These are phyloP conservation scores for Globisporangium megalacanthum DNA, from an alignment of 352 stramenopile genomes.

Conservation along the genomic window DNA sequence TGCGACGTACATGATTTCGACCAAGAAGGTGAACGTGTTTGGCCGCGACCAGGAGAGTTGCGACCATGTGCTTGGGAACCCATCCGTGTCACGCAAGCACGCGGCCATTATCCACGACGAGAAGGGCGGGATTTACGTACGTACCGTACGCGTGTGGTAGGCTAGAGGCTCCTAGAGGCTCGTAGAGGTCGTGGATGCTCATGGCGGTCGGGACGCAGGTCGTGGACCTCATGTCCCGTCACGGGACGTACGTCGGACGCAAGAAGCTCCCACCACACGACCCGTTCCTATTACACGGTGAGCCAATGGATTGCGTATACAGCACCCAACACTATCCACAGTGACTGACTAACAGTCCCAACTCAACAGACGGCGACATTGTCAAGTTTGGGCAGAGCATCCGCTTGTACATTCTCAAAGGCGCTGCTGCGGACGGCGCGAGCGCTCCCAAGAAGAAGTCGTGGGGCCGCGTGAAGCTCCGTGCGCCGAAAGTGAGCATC, in stretches of 20 bases:
- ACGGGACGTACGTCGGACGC: constrained; percentile 77
- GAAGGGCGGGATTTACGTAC: constrained; percentile 78
- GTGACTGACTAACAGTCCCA: not conserved
- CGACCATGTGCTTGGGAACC: constrained; percentile 85
- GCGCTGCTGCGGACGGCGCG: constrained; percentile 45
- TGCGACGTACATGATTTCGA: constrained; percentile 82
- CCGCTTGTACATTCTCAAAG: constrained; percentile 80
- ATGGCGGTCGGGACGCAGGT: constrained; percentile 34
- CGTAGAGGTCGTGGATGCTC: not conserved
- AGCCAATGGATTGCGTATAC: not conserved
- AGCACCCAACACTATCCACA: too few relatives aligned
- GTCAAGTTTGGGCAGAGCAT: constrained; percentile 87
- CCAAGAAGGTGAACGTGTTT: constrained; percentile 79
- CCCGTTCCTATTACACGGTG: constrained; percentile 73
- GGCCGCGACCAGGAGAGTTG: constrained; percentile 81
- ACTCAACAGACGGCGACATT: constrained; percentile 59
- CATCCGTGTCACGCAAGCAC: constrained; percentile 84
- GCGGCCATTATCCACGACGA: constrained; percentile 80
- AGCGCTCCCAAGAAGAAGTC: constrained; percentile 78
- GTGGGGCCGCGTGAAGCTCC: constrained; percentile 72
- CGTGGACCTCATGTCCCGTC: constrained; percentile 85
- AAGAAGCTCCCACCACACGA: constrained; percentile 86
- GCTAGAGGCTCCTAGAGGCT: not conserved
- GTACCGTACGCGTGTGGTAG: constrained; percentile 10
- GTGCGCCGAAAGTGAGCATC: constrained; percentile 67